These are phyloP conservation scores for Yarrowia sp. DNA, from an alignment of 805 yeast genomes.

Conservation along the genomic window DNA sequence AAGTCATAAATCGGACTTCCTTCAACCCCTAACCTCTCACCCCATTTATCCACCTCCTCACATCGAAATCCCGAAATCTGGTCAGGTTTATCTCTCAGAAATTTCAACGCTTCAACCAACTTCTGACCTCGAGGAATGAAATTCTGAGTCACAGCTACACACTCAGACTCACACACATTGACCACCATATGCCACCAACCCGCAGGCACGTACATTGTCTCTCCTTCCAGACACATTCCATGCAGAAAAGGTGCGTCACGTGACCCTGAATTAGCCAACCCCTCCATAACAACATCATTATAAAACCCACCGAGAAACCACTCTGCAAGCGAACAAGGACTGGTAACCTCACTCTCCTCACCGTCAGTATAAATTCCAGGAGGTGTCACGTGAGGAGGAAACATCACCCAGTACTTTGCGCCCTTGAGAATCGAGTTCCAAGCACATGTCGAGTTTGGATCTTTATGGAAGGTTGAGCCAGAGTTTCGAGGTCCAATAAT, in stretches of 20 bases:
- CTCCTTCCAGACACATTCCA: constrained; percentile 77
- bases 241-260: constrained; percentile 48
- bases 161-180: constrained; percentile 53
- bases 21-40: not conserved
- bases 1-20: not conserved
- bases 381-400: constrained; percentile 79
- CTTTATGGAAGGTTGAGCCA: constrained; percentile 91
- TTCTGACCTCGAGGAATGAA: constrained; percentile 67
- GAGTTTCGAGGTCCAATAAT: constrained; percentile 79
- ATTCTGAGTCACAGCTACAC: constrained; percentile 82
- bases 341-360: constrained; percentile 77
- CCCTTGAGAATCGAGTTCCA: constrained; percentile 84
- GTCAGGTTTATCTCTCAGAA: constrained; percentile 61
- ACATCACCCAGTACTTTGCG: constrained; percentile 81
- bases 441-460: constrained; percentile 86
- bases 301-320: constrained; percentile 84
- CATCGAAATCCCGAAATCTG: constrained; percentile 76
- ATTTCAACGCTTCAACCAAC: constrained; percentile 59
- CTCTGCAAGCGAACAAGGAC: constrained; percentile 90
- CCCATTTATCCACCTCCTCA: constrained; percentile 36
- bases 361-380: constrained; percentile 75
- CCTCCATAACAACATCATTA: constrained; percentile 29
- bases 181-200: constrained; percentile 98
- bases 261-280: not conserved
- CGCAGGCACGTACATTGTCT: constrained; percentile 85